Evolutionary conservation across 768 basidiomycete species (phyloP).

Genomic region (Postia placenta): DNA sequence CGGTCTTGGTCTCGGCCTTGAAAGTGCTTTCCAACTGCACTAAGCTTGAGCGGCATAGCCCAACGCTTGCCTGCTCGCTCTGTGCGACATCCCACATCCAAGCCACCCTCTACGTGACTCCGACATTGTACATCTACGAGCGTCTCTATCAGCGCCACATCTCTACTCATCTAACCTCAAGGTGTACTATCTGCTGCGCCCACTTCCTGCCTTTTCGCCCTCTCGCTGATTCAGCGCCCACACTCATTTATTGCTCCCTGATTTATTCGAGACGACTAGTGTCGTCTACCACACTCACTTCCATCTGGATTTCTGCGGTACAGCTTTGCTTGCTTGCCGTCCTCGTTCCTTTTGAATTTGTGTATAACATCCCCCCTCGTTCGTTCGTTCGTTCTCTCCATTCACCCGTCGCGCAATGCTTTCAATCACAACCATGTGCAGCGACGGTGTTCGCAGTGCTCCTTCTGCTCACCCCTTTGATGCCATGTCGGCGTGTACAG

Average conservation of each 20-base stretch:
- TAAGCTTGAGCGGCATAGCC: conserved; percentile 22
- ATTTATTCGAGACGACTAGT: background rate
- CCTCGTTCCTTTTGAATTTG: too few species aligned
- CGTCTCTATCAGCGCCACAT: background rate
- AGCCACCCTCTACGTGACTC: background rate
- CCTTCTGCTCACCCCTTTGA: background rate
- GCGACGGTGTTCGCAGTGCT: background rate
- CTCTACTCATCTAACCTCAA: background rate
- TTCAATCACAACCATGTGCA: too few species aligned
- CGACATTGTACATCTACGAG: background rate
- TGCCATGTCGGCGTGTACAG: background rate
- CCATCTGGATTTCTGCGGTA: too few species aligned
- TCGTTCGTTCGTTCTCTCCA: too few species aligned
- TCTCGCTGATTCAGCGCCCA: background rate
- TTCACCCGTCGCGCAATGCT: too few species aligned
- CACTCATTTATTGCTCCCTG: background rate
- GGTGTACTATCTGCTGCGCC: background rate
- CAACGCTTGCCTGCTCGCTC: background rate
- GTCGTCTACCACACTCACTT: background rate
- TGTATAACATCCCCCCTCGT: too few species aligned
- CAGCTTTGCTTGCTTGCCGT: too few species aligned
- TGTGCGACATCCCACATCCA: background rate
- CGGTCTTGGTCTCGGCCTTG: conserved; percentile 37
- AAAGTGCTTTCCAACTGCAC: conserved; percentile 67
- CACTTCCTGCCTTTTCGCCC: background rate